Conservation (phyloP, 768 basidiomycete genomes). For the Lactarius akahatsu region DNA sequence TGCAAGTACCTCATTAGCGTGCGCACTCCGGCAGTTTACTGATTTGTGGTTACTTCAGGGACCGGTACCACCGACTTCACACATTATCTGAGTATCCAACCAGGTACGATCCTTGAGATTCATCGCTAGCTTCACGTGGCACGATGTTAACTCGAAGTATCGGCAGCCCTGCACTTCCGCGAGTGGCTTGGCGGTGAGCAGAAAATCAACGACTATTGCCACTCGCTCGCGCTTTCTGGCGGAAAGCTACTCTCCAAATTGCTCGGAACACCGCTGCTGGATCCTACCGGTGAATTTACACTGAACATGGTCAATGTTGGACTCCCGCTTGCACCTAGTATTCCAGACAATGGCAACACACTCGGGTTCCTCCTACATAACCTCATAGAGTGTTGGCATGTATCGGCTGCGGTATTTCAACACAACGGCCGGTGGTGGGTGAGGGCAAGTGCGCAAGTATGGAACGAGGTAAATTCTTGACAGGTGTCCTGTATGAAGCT, state of each 20-base stretch:
- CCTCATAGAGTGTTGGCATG: slow-evolving; percentile 35
- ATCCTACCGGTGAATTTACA: slow-evolving; percentile 55
- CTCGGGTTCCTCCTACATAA: slow-evolving; percentile 28
- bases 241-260: slow-evolving; percentile 58
- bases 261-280: slow-evolving; percentile 62
- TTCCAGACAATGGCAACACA: slow-evolving; percentile 29
- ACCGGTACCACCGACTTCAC: slow-evolving; percentile 60
- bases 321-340: slow-evolving; percentile 38
- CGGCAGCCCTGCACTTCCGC: slow-evolving; percentile 68
- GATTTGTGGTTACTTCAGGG: slow-evolving; percentile 43
- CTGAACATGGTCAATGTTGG: slow-evolving; percentile 65
- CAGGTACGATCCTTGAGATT: slow-evolving; percentile 41
- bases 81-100: slow-evolving; percentile 51
- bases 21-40: background rate
- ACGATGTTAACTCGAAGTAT: background rate
- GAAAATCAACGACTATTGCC: slow-evolving; percentile 69
- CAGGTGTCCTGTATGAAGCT: background rate
- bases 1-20: slow-evolving; percentile 40
- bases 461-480: slow-evolving; percentile 37
- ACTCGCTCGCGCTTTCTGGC: slow-evolving; percentile 63
- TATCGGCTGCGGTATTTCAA: slow-evolving; percentile 33
- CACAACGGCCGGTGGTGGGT: slow-evolving; percentile 40
- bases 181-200: slow-evolving; percentile 72
- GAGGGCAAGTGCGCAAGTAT: slow-evolving; percentile 40
- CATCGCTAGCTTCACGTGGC: background rate